Evolutionary conservation across 768 basidiomycete genomes (phyloP), one percentile per base, ranked within the genome.

Genomic region (Mycena latifolia): DNA sequence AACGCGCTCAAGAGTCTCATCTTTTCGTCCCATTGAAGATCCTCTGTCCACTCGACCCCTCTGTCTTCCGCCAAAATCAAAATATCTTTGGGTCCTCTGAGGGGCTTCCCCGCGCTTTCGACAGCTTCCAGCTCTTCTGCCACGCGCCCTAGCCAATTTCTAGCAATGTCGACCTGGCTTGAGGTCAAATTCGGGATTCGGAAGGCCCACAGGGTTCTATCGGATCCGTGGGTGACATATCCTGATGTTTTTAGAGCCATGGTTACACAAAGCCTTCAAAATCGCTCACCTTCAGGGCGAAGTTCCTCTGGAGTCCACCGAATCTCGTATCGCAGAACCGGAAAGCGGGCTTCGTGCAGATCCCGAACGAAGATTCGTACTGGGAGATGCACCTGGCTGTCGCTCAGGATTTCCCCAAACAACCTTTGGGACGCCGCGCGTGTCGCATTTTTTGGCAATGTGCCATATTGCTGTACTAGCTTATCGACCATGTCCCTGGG

Each of bases 201-300:
- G 18, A 92, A 77, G 2, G 88, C 82, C 88, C 91, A 93, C 18
- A 93, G 55, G 28, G 78, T 64, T 8, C 88, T 81, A 69, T 94
- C 93, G 10, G 86, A 85, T 7, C 79, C 90, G 69, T 94, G 92
- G 0, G 91, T 92, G 8, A 93, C 88, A 58, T 88, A 87, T 1
- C 89, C 90, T 92, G 56, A 20, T 48, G 17, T 11, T 45, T 15
- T 39, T 14, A 15, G 14, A 46, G 45, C 17, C 5, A 11, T 46
- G 6, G 24, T 1, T 25, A 18, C 8, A 20, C 18, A 2, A 22
- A 24, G 5, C 5, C 24, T 46, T 24, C 20, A 12, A 18, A 12
- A 3, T 25, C 14, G n/a, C 55, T 12, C 28, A 88, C 91, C 91
- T 71, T 83, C 76, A 2, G 84, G 79, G 10, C 88, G 83, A 50